Evolutionary conservation across 768 basidiomycete species (phyloP).

Genomic region (Coprinellus micaceus): DNA sequence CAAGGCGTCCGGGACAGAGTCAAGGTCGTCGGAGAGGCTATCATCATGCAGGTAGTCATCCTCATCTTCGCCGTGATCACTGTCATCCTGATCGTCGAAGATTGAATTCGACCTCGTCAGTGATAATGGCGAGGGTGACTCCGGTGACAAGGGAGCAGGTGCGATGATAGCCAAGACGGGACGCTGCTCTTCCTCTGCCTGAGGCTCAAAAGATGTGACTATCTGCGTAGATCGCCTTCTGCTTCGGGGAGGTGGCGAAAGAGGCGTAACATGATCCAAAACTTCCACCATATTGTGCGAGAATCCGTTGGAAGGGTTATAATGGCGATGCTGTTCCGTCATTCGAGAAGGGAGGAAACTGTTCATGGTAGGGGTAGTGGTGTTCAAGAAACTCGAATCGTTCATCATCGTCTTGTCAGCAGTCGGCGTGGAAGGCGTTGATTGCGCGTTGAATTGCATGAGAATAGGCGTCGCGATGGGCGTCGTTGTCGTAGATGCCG

Average conservation of each 20-base stretch:
- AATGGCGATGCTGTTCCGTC: not conserved
- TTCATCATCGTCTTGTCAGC: conserved; percentile 65
- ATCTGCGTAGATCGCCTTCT: conserved; percentile 22
- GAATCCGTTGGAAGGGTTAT: conserved; percentile 13
- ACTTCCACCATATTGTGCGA: conserved; percentile 17
- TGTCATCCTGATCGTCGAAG: not conserved
- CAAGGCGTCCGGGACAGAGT: not conserved
- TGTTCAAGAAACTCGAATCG: conserved; percentile 52
- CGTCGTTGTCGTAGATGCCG: conserved; percentile 22
- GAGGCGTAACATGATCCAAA: conserved; percentile 31
- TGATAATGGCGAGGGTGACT: not conserved
- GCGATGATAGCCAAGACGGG: not conserved
- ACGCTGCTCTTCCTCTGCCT: not conserved
- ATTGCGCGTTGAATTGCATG: conserved; percentile 13
- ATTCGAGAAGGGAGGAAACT: conserved; percentile 14
- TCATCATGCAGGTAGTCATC: not conserved
- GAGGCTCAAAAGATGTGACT: not conserved
- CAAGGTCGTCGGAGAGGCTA: not conserved
- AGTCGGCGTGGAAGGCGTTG: conserved; percentile 48
- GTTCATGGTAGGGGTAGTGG: conserved; percentile 34
- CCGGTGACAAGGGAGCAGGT: not conserved
- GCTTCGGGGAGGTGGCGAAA: conserved; percentile 56
- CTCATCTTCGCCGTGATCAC: not conserved
- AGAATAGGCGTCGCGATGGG: conserved; percentile 26
- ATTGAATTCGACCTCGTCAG: not conserved